phyloP scores from a whole-genome alignment of 106 monocot genomes.

The Triglochin maritima region DNA sequence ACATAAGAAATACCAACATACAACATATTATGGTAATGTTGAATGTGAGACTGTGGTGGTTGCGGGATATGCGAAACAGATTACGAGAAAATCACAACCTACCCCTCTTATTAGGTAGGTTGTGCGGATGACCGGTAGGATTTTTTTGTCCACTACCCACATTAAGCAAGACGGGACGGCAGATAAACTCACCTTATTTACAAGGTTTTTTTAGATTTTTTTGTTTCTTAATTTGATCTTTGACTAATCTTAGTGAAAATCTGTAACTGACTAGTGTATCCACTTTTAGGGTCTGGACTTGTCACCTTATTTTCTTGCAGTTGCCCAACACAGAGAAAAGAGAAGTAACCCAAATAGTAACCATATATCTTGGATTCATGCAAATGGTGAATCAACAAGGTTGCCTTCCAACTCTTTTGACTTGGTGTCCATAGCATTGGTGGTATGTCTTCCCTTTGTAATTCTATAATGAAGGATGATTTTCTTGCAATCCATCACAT shows the following conservation, averaged over 20 bases:
- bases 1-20: too few relatives aligned
- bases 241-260: not conserved
- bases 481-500: not conserved
- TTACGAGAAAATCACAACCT: too few relatives aligned
- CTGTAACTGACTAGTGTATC: too few relatives aligned
- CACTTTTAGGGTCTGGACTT: conserved; percentile 54
- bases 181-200: too few relatives aligned
- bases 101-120: too few relatives aligned
- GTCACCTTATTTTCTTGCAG: conserved; percentile 80
- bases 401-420: conserved; percentile 71
- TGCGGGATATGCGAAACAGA: too few relatives aligned
- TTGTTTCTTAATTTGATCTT: not conserved
- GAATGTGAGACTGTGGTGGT: too few relatives aligned
- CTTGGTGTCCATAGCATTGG: conserved; percentile 64
- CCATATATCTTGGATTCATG: conserved; percentile 64
- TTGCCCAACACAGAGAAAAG: conserved; percentile 58
- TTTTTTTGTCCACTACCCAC: too few relatives aligned
- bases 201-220: not conserved
- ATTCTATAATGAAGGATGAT: not conserved
- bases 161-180: too few relatives aligned
- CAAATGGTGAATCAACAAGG: conserved; percentile 73
- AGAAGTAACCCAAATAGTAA: conserved; percentile 14
- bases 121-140: too few relatives aligned
- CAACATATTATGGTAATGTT: too few relatives aligned
- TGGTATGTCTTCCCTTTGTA: conserved; percentile 31